Base-by-base conservation (phyloP, 192 early-diverging fungal genomes). In the Radiomyces spectabilis region DNA sequence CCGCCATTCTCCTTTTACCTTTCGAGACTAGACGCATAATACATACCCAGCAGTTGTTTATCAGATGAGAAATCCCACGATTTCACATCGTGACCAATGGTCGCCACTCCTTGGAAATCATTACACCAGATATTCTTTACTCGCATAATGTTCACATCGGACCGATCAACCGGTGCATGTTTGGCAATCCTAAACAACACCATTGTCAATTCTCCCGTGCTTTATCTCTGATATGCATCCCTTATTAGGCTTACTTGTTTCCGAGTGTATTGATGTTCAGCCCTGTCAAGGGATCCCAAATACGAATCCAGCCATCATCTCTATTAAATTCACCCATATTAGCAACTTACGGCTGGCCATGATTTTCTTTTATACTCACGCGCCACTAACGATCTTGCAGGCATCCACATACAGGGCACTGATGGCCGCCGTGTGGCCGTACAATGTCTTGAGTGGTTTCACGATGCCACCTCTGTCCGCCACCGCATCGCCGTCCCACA, bases 21-120 rank as follows among this genome's bases (percentile, higher is more conserved):
- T 15, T 30, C 22, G 19, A 18, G 32, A 10, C 5, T 30, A 51
- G 19, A 7, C 15, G 21, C 50, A 12, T 49, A 26, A 16, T 10
- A 38, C 65, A 47, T 49, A 50, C 55, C 48, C 1, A 55, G 25
- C 15, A 61, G 41, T 18, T 65, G 54, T 32, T 58, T 69, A 12
- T 61, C 71, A 21, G 75, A 61, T 4, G 68, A 73, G 59, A 84
- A 84, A 42, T 77, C 75, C 79, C 79, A 81, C 9, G 66, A 64
- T 52, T 75, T 74, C 41, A 84, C 54, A 4, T 69, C 47, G 4
- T 69, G 59, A 3, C 79, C 82, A 25, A 75, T 63, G 1, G 68
- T 66, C 2, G 69, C 67, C 0, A 78, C 65, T 3, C 79, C 71
- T 22, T 72, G 63, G 31, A 63, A 72, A 18, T 65, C 66, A 30